These are phyloP conservation scores for Dillenia suffruticosa DNA, from an alignment of 164 flowering plant genomes.

Conservation along the genomic window DNA sequence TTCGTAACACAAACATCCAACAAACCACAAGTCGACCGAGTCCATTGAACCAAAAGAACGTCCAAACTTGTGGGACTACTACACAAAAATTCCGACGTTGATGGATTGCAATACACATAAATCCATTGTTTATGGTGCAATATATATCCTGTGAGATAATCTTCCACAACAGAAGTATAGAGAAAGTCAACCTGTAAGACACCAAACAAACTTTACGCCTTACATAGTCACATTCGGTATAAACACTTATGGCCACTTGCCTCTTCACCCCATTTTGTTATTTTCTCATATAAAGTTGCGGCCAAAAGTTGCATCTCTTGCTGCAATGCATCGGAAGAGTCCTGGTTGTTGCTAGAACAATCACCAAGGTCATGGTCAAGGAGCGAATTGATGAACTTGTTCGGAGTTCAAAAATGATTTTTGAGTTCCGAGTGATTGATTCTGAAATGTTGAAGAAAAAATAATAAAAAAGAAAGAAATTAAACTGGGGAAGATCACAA, in stretches of 20 bases:
- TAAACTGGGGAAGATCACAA: not conserved
- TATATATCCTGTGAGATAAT: slow-evolving; percentile 34
- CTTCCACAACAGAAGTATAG: slow-evolving; percentile 39
- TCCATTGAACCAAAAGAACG: slow-evolving; percentile 30
- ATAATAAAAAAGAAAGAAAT: no score
- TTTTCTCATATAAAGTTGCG: slow-evolving; percentile 19
- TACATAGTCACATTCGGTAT: no score
- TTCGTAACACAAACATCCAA: no score
- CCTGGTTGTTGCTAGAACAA: no score
- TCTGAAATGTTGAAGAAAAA: not conserved
- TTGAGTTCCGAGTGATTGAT: not conserved
- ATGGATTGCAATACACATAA: slow-evolving; percentile 28
- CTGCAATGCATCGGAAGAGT: not conserved
- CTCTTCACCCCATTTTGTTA: slow-evolving; percentile 34
- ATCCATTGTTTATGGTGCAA: slow-evolving; percentile 48
- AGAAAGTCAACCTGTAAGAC: slow-evolving; percentile 38
- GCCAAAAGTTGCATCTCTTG: slow-evolving; percentile 23
- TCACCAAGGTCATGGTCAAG: not conserved
- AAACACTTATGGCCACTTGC: slow-evolving; percentile 7
- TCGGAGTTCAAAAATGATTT: not conserved
- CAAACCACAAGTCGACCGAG: slow-evolving; percentile 39
- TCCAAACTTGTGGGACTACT: slow-evolving; percentile 20
- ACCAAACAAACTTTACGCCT: no score
- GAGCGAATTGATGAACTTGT: not conserved
- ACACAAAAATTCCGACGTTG: slow-evolving; percentile 44